Evolutionary conservation across 306 rosid genomes (phyloP), one percentile per base, ranked within the genome.

Genomic region (Cicer cuneatum): DNA sequence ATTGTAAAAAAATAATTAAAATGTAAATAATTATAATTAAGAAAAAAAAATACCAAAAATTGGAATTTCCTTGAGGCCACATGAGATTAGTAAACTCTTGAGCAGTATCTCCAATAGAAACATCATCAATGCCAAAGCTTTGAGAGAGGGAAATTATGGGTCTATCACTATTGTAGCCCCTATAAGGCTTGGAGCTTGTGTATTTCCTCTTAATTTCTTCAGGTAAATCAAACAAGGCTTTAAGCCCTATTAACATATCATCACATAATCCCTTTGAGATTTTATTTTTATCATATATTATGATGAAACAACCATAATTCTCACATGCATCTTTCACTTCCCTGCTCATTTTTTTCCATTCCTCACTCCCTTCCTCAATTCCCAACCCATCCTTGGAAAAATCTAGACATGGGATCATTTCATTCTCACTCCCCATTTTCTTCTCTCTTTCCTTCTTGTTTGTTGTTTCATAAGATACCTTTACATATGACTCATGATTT

Each of bases 1-100:
- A 29, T 29, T 3, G 33, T 29, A 29, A 29, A 29, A 29, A 29
- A 19, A 1, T 2, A 29, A 29, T 2, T 29, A 29, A 29, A 29
- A 29, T 29, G 33, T 5, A 29, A 29, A 29, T 29, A 29, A 29
- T 29, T 0, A 29, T 29, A 29, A 29, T 29, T 24, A 29, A 46
- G 11, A 15, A 29, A 8, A 6, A 2, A 6, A 21, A 5, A 16
- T 19, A 88, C 92, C 89, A 73, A 69, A 88, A 83, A 43, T 39
- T 0, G 7, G 81, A 77, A 69, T 84, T 84, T 14, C 84, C 90
- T 21, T 80, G 84, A 37, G 87, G 87, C 90, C 92, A 88, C 92
- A 85, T 83, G 85, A 86, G 84, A 77, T 64, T 40, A 38, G 86
- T 79, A 85, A 88, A 88, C 70, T 78, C 59, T 0, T n/a, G n/a